These are phyloP conservation scores for Plasmodium fragile DNA, from an alignment of 169 alveolate species.

Conservation along the genomic window DNA sequence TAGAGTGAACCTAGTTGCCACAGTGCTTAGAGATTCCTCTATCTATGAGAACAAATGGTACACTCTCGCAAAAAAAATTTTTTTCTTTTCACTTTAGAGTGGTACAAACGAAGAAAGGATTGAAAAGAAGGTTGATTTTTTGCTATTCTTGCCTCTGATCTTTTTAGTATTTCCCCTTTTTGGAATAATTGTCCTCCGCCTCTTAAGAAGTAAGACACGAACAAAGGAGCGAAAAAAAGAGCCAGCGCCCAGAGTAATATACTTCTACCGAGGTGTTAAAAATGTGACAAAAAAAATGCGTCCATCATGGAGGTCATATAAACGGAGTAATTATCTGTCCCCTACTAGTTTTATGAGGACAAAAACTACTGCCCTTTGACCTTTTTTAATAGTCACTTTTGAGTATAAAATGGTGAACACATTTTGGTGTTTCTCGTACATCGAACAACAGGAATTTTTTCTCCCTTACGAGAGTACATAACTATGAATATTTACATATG, in stretches of 20 bases:
- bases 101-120: constrained; percentile 60
- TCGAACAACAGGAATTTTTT: not conserved
- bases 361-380: not conserved
- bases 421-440: not conserved
- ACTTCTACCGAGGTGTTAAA: not conserved
- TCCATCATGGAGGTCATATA: not conserved
- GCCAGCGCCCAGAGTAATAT: not conserved
- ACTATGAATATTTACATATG: not conserved
- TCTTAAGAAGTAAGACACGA: constrained; percentile 2
- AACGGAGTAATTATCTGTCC: not conserved
- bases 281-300: not conserved
- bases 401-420: not conserved
- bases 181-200: constrained; percentile 2
- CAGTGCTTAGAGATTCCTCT: not conserved
- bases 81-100: constrained; percentile 26
- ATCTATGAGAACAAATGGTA: not conserved
- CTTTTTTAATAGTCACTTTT: not conserved
- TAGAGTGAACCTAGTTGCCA: not conserved
- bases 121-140: constrained; percentile 36
- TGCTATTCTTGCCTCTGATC: constrained; percentile 25
- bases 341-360: not conserved
- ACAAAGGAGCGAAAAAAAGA: not conserved
- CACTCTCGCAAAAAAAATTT: not conserved
- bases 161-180: constrained; percentile 4
- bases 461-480: not conserved